Evolutionary conservation across 306 rosid species (phyloP).

Genomic region (Oemleria cerasiformis): DNA sequence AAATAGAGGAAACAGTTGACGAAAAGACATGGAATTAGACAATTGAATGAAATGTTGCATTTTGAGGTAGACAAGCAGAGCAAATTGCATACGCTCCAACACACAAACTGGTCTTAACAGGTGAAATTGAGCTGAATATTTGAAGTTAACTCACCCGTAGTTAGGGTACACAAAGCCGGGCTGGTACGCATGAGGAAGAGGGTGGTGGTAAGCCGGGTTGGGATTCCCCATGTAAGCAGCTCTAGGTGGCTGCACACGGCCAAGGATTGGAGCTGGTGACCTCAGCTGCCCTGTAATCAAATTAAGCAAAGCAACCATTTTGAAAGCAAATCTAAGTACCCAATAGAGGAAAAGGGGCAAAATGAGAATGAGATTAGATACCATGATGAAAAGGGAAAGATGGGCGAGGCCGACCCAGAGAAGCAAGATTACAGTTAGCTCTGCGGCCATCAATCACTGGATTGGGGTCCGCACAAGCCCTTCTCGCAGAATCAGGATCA

Average conservation of each 20-base stretch:
- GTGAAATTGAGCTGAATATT: neutral
- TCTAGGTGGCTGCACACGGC: constrained; percentile 17
- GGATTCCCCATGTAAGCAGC: constrained; percentile 23
- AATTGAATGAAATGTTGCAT: neutral
- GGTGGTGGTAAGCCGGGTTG: constrained; percentile 21
- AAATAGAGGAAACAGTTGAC: neutral
- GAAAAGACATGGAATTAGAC: neutral
- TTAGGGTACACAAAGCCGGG: constrained; percentile 22
- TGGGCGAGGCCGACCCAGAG: constrained; percentile 28
- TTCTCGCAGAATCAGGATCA: constrained; percentile 62
- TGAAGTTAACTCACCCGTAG: constrained; percentile 25
- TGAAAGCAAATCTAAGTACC: neutral
- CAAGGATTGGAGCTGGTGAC: constrained; percentile 11
- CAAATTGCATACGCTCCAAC: constrained; percentile 7
- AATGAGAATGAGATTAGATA: neutral
- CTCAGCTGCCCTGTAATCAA: constrained; percentile 16
- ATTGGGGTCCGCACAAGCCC: constrained; percentile 61
- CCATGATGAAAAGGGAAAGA: constrained; percentile 11
- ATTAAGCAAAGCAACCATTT: neutral
- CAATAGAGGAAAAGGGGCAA: neutral
- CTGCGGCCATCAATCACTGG: constrained; percentile 77
- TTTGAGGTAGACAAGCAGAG: neutral
- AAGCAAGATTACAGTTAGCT: constrained; percentile 52
- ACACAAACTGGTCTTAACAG: neutral
- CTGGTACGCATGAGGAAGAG: constrained; percentile 23